A percentile compares a stretch with the other conserved stretches of the same genome.
Evolutionary conservation across 2,329 filamentous ascomycete species (phyloP).

Genomic region (Colletotrichum sp.): DNA sequence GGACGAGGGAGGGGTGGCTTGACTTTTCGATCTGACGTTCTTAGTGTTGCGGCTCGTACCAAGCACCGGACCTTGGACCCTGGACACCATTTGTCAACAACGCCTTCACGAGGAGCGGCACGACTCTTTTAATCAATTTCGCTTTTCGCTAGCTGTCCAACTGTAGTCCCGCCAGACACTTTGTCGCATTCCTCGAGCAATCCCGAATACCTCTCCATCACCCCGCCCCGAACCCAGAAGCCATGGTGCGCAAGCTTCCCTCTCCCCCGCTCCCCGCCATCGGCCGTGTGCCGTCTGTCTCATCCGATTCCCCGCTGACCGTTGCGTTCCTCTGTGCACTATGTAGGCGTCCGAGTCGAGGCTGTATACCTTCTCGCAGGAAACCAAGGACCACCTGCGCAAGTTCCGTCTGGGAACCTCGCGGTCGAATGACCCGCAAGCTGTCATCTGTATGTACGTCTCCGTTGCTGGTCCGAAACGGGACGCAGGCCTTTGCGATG

Average conservation of each 20-base stretch:
- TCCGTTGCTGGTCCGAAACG: slow-evolving; percentile 6
- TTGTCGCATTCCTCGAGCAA: background rate
- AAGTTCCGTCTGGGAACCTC: slow-evolving; percentile 96
- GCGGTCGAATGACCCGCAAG: slow-evolving; percentile 83
- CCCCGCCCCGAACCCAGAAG: background rate
- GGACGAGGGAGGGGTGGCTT: slow-evolving; percentile 12
- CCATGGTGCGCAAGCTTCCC: slow-evolving; percentile 3
- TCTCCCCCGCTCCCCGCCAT: background rate
- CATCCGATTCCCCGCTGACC: slow-evolving; percentile 5
- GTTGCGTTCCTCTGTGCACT: background rate
- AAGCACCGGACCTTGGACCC: background rate
- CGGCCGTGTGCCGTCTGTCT: background rate
- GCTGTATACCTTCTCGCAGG: slow-evolving; percentile 90
- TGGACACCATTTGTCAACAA: background rate
- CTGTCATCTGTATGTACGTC: slow-evolving; percentile 84
- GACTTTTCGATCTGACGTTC: slow-evolving; percentile 8
- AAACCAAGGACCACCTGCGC: slow-evolving; percentile 87
- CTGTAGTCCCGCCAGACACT: background rate
- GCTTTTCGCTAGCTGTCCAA: background rate
- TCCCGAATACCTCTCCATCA: background rate
- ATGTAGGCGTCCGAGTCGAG: slow-evolving; percentile 78
- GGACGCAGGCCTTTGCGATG: background rate
- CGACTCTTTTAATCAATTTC: background rate
- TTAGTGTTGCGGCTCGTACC: background rate
- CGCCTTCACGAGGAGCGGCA: background rate